Percentiles rank a stretch among this genome's conserved stretches.
These are phyloP conservation scores for Plasmodium cynomolgi DNA, from an alignment of 169 alveolate species.

Conservation along the genomic window DNA sequence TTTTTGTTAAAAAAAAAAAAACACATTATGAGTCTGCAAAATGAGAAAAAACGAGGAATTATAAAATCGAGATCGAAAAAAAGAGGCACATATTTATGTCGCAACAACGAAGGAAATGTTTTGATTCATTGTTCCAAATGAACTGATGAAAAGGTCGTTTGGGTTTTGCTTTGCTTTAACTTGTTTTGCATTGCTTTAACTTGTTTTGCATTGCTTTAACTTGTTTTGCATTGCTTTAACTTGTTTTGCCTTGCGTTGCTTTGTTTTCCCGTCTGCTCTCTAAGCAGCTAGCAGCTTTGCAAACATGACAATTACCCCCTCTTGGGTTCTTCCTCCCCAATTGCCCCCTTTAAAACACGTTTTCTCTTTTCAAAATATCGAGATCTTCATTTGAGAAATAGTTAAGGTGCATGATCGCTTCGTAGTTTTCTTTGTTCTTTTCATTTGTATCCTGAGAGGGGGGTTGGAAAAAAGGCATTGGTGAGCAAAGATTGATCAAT, in stretches of 20 bases:
- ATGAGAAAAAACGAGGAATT: background rate
- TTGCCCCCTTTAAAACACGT: background rate
- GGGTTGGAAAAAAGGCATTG: background rate
- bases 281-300: background rate
- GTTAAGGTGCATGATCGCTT: constrained; percentile 62
- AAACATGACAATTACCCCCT: background rate
- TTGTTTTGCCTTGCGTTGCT: background rate
- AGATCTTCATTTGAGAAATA: constrained; percentile 57
- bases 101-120: background rate
- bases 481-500: background rate
- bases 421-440: constrained; percentile 35
- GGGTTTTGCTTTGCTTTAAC: background rate
- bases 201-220: background rate
- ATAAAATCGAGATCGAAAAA: background rate
- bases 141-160: background rate
- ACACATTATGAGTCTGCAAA: background rate
- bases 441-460: constrained; percentile 31
- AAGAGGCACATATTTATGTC: background rate
- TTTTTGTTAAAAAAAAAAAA: background rate
- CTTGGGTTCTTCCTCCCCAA: background rate
- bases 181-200: too few relatives aligned
- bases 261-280: background rate
- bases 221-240: too few relatives aligned
- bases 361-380: constrained; percentile 68
- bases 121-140: background rate